A percentile compares a stretch with the other conserved stretches of the same genome.
Evolutionary conservation across 257 asterid genomes (phyloP).

Genomic region (Eucommia ulmoides): DNA sequence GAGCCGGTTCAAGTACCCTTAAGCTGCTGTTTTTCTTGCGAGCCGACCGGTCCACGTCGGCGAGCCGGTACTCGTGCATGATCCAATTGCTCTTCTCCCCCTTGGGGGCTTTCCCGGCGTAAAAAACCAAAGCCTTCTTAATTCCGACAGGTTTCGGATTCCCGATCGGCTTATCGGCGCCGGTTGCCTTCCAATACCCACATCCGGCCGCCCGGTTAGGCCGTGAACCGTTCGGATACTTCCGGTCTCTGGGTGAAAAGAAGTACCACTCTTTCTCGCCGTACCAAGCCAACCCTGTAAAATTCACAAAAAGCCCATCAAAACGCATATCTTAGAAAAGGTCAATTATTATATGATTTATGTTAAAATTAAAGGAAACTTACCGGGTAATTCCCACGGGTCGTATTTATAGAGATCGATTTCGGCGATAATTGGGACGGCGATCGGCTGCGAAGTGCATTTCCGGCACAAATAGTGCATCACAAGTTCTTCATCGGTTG

Average conservation of each 20-base stretch:
- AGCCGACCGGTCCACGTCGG: conserved; percentile 60
- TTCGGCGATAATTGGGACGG: conserved; percentile 47
- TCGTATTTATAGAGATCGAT: conserved; percentile 68
- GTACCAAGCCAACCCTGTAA: conserved; percentile 37
- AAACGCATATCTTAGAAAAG: background rate
- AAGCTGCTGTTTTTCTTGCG: conserved; percentile 33
- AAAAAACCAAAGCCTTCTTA: conserved; percentile 62
- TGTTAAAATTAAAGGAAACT: too few species aligned
- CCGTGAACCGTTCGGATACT: conserved; percentile 66
- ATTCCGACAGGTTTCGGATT: conserved; percentile 44
- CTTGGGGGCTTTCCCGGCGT: conserved; percentile 57
- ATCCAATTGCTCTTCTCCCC: conserved; percentile 68
- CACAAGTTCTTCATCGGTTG: conserved; percentile 31
- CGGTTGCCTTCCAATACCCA: conserved; percentile 74
- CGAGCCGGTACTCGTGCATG: conserved; percentile 66
- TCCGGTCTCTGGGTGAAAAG: conserved; percentile 58
- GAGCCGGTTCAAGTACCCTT: conserved; percentile 34
- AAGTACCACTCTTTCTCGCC: conserved; percentile 73
- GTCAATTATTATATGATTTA: too few species aligned
- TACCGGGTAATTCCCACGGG: conserved; percentile 77
- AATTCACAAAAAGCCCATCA: background rate
- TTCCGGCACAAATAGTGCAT: conserved; percentile 27
- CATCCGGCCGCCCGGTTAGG: conserved; percentile 55
- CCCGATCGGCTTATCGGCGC: conserved; percentile 71
- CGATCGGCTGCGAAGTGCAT: conserved; percentile 35